Base-by-base conservation (phyloP, 2,329 filamentous ascomycete genomes). In the Microcera coccophila region DNA sequence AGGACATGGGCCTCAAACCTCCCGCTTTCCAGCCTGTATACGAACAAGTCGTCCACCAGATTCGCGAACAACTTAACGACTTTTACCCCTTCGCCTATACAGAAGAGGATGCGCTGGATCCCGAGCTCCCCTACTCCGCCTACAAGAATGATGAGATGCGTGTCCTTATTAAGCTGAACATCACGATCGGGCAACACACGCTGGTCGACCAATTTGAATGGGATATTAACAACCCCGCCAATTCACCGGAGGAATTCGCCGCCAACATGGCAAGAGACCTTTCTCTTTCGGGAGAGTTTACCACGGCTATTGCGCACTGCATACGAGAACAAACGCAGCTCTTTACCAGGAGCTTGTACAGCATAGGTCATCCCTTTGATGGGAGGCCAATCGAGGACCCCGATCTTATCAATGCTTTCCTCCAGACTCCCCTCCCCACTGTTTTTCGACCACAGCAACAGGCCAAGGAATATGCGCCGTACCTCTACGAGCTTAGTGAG, bases 71-170 rank as follows among this genome's bases (percentile, higher is more conserved):
- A 68, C 76, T 97, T 38, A 82, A 83, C 56, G 93, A 97, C 63
- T 97, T 89, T 63, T 95, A 95, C 62, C 93, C 93, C 4, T 89
- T 95, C 57, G 83, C 93, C 18, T 93, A 83, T 61, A 85, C 91
- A 37, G 85, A 94, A 55, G 91, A 97, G 57, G 89, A 95, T 57
- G 81, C 91, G 1, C 74, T 96, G 36, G 91, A 98, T 58, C 87
- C 90, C 2, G 85, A 93, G 60, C 74, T 94, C 11, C 90, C 91
- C 1, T 97, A 97, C 62, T 84, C 79, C 29, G 90, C 93, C 5
- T 95, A 96, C 72, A 97, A 97, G 68, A 95, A 98, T 62, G 93
- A 98, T 62, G 93, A 98, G 70, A 96, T 98, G 91, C 85, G 93
- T 38, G 87, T 98, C 54, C 72, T 95, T 33, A 82, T 98, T 67